Percentiles rank a stretch among this genome's conserved stretches.
These are phyloP conservation scores for Amanita fuliginea DNA, from an alignment of 768 basidiomycete species.

Conservation along the genomic window DNA sequence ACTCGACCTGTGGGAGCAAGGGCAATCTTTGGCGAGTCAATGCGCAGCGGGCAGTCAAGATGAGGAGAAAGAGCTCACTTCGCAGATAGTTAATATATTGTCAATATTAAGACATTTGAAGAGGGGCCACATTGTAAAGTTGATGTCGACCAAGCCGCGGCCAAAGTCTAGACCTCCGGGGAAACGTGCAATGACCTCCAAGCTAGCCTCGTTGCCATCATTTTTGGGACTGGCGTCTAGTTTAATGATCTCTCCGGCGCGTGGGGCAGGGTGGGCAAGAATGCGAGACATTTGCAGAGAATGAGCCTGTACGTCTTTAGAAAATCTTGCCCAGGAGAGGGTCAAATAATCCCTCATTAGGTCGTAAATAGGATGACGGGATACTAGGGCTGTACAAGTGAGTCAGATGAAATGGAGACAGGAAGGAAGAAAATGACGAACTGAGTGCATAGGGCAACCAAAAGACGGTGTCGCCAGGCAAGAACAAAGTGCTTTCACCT, in stretches of 20 bases:
- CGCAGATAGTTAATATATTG: conserved; percentile 87
- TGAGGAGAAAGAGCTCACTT: conserved; percentile 32
- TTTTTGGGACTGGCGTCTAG: conserved; percentile 70
- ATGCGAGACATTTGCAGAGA: conserved; percentile 86
- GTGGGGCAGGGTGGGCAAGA: conserved; percentile 77
- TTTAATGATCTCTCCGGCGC: conserved; percentile 77
- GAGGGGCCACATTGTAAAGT: conserved; percentile 95
- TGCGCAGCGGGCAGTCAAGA: background rate
- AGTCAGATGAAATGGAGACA: background rate
- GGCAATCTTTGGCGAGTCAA: conserved; percentile 36
- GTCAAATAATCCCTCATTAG: conserved; percentile 93
- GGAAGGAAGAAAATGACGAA: conserved; percentile 25
- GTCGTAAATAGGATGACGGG: conserved; percentile 89
- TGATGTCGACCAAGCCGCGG: conserved; percentile 82
- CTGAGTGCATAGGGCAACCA: conserved; percentile 93
- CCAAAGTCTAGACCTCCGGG: conserved; percentile 93
- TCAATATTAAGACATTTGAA: conserved; percentile 91
- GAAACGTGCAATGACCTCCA: conserved; percentile 84
- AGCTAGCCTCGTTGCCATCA: conserved; percentile 37
- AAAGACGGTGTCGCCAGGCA: conserved; percentile 84
- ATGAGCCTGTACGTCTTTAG: conserved; percentile 89
- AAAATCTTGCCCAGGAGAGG: conserved; percentile 91
- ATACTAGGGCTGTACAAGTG: conserved; percentile 58
- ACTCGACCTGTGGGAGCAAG: conserved; percentile 71
- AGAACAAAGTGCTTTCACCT: conserved; percentile 80